Base-by-base conservation (phyloP, 805 yeast species). In the Saccharomycopsis synnaedendra region DNA sequence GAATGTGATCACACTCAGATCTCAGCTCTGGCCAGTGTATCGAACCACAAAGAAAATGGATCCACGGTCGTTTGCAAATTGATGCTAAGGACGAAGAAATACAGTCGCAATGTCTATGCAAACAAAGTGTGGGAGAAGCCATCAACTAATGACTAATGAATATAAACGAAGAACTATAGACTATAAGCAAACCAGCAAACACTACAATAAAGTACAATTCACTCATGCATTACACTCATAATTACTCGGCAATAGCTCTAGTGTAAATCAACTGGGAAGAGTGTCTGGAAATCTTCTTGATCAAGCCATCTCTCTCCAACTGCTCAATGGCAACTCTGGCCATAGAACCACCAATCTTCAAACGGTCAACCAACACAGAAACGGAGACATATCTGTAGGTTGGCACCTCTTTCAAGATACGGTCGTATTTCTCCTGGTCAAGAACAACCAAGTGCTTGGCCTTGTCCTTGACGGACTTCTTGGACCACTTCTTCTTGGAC, bases 401-500 rank as follows among this genome's bases (percentile, higher is more conserved):
- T 77, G 97, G 97, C 56, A 89, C 97, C 69, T 93, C 99, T 85
- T 93, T 93, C 76, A 88, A 72, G 77, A 93, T 85, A 80, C 97
- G 87, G 94, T 93, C 98, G 79, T 84, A 90, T 72, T 90, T 86
- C 64, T 93, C 95, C 80, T 93, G 97, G 75, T 93, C 99, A 67
- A 93, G 79, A 72, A 85, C 77, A 67, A 93, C 89, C 69, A 88
- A 82, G 82, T 93, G 98, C 73, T 86, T 90, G 65, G 98, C 97
- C 95, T 85, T 90, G 78, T 93, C 99, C 89, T 94, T 93, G 74
- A 88, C 96, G 83, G 94, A 88, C 76, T 96, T 96, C 83, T 90
- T 89, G 85, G 95, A 85, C 98, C 97, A 93, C 96, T 93, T 93
- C 95, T 93, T 90, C 88, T 93, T 93, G 75, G 96, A 87, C 71